These are phyloP conservation scores for Nakazawaea wyomingensis DNA, from an alignment of 805 yeast genomes.

Conservation along the genomic window DNA sequence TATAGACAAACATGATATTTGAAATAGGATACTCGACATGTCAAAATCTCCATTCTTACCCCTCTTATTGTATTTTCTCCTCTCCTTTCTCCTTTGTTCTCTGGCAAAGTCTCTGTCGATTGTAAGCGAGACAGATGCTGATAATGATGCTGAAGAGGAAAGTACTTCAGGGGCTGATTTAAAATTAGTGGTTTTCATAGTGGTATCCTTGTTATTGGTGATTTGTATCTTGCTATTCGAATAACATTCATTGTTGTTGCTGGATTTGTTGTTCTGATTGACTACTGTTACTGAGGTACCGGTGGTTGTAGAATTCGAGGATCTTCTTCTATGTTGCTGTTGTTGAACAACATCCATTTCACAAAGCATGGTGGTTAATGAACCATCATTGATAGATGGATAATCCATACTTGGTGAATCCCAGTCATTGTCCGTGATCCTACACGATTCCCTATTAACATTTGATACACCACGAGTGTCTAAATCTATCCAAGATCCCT, in stretches of 20 bases:
- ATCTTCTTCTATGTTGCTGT: not conserved
- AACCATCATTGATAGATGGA: constrained; percentile 1
- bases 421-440: not conserved
- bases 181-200: not conserved
- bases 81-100: not conserved
- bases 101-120: not conserved
- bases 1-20: constrained; percentile 13
- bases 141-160: not conserved
- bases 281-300: constrained; percentile 3
- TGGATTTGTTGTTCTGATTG: not conserved
- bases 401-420: not conserved
- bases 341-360: not conserved
- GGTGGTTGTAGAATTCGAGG: not conserved
- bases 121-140: not conserved
- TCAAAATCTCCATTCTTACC: not conserved
- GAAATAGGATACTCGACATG: constrained; percentile 8
- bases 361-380: constrained; percentile 8
- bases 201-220: not conserved
- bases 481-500: constrained; percentile 10
- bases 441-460: not conserved
- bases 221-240: not conserved
- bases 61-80: not conserved
- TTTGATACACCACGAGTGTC: not conserved
- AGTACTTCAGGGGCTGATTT: not conserved
- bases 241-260: not conserved